Evolutionary conservation across 2,329 filamentous ascomycete species (phyloP).

Genomic region (Microascus cirrosus): DNA sequence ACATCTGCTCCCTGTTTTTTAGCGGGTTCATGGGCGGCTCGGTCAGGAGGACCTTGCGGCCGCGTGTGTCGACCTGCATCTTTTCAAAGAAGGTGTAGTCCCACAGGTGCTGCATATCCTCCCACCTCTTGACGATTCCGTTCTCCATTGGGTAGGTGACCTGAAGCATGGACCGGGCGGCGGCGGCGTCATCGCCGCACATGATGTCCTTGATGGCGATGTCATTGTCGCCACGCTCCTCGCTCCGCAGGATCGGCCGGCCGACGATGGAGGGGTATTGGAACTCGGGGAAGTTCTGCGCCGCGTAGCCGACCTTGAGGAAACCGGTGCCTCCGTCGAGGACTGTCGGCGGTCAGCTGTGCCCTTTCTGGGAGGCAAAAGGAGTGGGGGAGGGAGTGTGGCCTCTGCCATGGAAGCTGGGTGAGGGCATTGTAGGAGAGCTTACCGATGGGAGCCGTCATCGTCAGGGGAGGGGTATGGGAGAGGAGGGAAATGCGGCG

Average conservation of each 20-base stretch:
- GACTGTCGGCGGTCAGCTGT: slow-evolving; percentile 41
- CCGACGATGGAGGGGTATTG: slow-evolving; percentile 98
- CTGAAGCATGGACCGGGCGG: slow-evolving; percentile 92
- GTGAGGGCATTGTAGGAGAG: neutral
- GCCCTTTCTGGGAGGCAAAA: slow-evolving; percentile 8
- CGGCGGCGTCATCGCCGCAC: slow-evolving; percentile 97
- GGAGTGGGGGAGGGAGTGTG: slow-evolving; percentile 4
- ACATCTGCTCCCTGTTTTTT: slow-evolving; percentile 96
- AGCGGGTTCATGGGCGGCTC: slow-evolving; percentile 97
- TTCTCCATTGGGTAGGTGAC: slow-evolving; percentile 99
- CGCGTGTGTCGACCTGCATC: slow-evolving; percentile 81
- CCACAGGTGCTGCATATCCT: slow-evolving; percentile 99
- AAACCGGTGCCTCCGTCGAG: slow-evolving; percentile 99
- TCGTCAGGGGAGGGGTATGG: neutral
- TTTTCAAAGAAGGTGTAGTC: slow-evolving; percentile 98
- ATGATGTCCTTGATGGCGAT: slow-evolving; percentile 92
- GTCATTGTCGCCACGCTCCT: slow-evolving; percentile 60
- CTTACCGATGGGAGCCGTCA: slow-evolving; percentile 5
- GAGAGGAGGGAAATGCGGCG: neutral
- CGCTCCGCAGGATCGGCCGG: slow-evolving; percentile 90
- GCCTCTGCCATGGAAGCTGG: neutral
- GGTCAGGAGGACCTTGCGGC: slow-evolving; percentile 93
- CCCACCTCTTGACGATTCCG: slow-evolving; percentile 98
- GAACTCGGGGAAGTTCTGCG: slow-evolving; percentile 98
- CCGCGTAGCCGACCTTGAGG: slow-evolving; percentile 98